Evolutionary conservation across 129 eudicot species (phyloP), one percentile per base, ranked within the genome.

Genomic region (Centella asiatica): DNA sequence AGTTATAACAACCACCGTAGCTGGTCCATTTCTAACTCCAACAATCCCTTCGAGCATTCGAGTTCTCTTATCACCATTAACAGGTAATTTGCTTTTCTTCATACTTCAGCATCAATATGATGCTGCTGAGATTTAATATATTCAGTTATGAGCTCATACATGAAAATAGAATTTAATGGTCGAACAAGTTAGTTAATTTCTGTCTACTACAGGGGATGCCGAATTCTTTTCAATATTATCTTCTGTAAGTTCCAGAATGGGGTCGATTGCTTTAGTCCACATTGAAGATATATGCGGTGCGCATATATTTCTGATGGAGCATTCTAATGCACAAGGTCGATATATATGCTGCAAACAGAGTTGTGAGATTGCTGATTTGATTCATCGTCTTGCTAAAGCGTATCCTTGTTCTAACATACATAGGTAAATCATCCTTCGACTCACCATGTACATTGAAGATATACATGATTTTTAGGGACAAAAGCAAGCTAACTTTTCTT

Each of bases 241-340:
- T 32, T 62, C 95, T 40, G 98, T 90, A 42, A 81, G 77, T 66
- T 64, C 90, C 34, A 82, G 98, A 84, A 87, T 90, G 95, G 98
- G 98, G 29, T 90, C 98, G 15, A 75, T 90, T 63, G 88, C 84
- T 67, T 72, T 90, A 75, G 90, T 87, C 77, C 98, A 90, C 74
- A 87, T 86, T 2, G 78, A 86, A 74, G 95, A 90, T 62, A 73
- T 87, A 72, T 81, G 98, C 76, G 75, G 64, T 62, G 98, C 98
- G 33, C 98, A 90, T 76, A 66, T 84, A 64, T 90, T 83, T 65
- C 85, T 90, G 19, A 90, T 90, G 98, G 94, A 86, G 76, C 81
- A 84, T 58, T 60, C 69, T 36, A 68, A 28, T 42, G 82, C 98
- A 20, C 69, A 81, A 78, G 98, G 95, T 19, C 69, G 73, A 47